phyloP scores from a whole-genome alignment of 1,284 basidiomycete species.

The Papiliotrema flavescens region DNA sequence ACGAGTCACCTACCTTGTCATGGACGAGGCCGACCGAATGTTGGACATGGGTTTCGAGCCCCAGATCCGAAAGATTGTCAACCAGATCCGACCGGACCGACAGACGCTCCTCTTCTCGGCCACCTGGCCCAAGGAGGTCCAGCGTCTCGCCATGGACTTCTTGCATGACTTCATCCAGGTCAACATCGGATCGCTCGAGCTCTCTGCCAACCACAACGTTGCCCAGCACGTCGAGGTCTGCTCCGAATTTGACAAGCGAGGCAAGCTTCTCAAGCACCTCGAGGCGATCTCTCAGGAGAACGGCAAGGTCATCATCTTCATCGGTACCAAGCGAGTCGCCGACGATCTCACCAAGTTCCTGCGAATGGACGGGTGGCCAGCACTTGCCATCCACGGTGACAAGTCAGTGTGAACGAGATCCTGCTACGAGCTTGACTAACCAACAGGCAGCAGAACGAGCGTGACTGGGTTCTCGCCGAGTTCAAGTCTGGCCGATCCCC shows the following conservation, averaged over 20 bases:
- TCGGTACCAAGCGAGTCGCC: slow-evolving; percentile 94
- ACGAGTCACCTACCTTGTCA: slow-evolving; percentile 94
- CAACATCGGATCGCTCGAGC: slow-evolving; percentile 97
- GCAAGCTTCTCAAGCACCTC: slow-evolving; percentile 93
- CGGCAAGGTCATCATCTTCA: slow-evolving; percentile 98
- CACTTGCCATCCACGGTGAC: slow-evolving; percentile 97
- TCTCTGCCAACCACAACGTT: slow-evolving; percentile 98
- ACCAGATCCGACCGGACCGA: slow-evolving; percentile 92
- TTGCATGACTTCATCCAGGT: slow-evolving; percentile 94
- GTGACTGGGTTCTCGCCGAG: slow-evolving; percentile 97
- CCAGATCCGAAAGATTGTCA: slow-evolving; percentile 96
- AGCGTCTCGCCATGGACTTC: slow-evolving; percentile 96
- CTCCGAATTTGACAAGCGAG: slow-evolving; percentile 96
- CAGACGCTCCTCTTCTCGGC: slow-evolving; percentile 97
- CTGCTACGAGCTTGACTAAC: not conserved
- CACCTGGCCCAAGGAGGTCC: slow-evolving; percentile 99
- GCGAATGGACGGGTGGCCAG: slow-evolving; percentile 96
- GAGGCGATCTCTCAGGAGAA: slow-evolving; percentile 95
- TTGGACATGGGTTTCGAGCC: slow-evolving; percentile 80
- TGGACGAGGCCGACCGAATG: slow-evolving; percentile 89
- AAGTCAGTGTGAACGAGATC: slow-evolving; percentile 54
- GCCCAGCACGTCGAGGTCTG: slow-evolving; percentile 93
- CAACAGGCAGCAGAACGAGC: slow-evolving; percentile 72
- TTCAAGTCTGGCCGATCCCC: slow-evolving; percentile 98
- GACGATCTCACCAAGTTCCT: slow-evolving; percentile 98